Evolutionary conservation across 1,284 basidiomycete genomes (phyloP).

Genomic region (Abortiporus biennis): DNA sequence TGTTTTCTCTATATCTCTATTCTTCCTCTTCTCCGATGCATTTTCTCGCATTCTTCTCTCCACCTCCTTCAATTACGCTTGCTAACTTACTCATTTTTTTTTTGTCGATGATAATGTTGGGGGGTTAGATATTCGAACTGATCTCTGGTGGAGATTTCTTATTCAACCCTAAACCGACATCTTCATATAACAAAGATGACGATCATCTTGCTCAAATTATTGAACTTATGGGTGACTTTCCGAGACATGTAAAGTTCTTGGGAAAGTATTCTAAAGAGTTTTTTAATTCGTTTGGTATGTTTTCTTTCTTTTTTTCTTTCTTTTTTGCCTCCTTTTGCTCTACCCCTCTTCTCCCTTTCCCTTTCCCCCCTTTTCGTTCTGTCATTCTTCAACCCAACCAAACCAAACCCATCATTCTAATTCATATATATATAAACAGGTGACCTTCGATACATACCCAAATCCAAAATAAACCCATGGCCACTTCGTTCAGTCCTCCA

Average conservation of each 20-base stretch:
- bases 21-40: neutral
- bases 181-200: conserved; percentile 89
- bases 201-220: conserved; percentile 99
- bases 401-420: too few relatives aligned
- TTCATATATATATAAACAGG: conserved; percentile 7
- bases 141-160: conserved; percentile 89
- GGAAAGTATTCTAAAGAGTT: conserved; percentile 96
- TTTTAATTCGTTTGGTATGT: conserved; percentile 87
- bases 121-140: conserved; percentile 76
- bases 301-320: neutral
- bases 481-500: conserved; percentile 14
- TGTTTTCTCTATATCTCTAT: conserved; percentile 22
- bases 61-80: neutral
- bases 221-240: conserved; percentile 90
- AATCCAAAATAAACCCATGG: neutral
- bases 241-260: conserved; percentile 78
- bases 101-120: conserved; percentile 3
- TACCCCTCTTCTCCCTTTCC: neutral
- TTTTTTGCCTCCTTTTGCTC: conserved; percentile 3
- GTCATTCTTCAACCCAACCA: too few relatives aligned
- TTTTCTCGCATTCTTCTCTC: neutral
- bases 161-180: conserved; percentile 78
- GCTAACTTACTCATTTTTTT: too few relatives aligned
- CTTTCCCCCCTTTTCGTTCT: conserved; percentile 4
- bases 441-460: neutral